Evolutionary conservation across 2,329 filamentous ascomycete genomes (phyloP), one percentile per base, ranked within the genome.

Genomic region (Hypoxylon sp.): DNA sequence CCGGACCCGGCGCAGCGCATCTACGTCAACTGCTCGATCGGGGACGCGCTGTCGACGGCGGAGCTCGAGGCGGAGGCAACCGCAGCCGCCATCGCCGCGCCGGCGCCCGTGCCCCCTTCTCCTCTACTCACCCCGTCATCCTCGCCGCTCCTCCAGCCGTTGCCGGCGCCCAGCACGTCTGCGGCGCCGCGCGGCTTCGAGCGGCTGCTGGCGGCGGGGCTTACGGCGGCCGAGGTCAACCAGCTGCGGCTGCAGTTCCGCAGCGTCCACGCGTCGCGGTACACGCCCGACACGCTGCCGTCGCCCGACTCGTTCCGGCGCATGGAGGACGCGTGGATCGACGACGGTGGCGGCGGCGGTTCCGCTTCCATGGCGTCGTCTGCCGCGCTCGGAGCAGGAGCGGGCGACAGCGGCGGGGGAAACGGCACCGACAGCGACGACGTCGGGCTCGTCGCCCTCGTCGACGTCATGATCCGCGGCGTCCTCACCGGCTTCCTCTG

Each of bases 401-500:
- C 6, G 11, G 26, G 18, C 35, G 2, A 40, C 35, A 70, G 72
- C 45, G 73, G 73, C 18, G 73, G 47, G 2, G 64, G 66, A 15
- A 70, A 62, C 23, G 73, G 54, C 1, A 69, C 72, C 13, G 78
- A 76, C 21, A 79, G 81, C 3, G 81, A 82, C 31, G 81, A 79
- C 21, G 79, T 75, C 1, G 76, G 76, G 23, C 76, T 78, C 46
- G 68, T 74, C 13, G 87, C 84, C 0, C 83, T 90, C 9, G 78
- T 97, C 40, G 94, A 98, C 70, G 88, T 96, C 69, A 85, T 97
- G 78, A 81, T 98, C 56, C 90, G 88, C 76, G 95, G 93, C 3
- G 91, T 95, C 74, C 79, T 96, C 57, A 90, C 95, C 69, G 95
- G 95, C 0, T 99, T 98, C 79, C 90, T 99, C 73, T 98, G 94